phyloP scores from a whole-genome alignment of 1,139 yeast species.

The Arxiozyma heterogenica region DNA sequence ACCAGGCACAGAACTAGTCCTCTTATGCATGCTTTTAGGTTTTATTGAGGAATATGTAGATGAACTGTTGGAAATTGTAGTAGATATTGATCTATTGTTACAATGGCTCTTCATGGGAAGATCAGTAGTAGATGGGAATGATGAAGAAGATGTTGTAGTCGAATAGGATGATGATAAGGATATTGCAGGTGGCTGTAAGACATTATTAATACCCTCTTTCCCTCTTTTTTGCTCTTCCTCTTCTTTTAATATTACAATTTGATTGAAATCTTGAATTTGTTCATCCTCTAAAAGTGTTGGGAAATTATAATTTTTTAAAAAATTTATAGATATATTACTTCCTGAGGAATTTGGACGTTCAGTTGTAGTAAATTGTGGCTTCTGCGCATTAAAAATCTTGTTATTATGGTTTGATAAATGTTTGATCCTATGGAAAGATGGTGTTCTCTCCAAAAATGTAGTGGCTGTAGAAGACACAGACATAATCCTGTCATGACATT shows the following conservation, averaged over 20 bases:
- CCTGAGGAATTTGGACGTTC: constrained; percentile 1
- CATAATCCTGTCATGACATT: constrained; percentile 17
- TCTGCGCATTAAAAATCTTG: constrained; percentile 7
- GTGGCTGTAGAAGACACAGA: constrained; percentile 29
- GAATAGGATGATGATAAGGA: neutral
- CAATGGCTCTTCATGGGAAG: neutral
- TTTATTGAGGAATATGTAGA: neutral
- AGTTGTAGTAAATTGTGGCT: neutral
- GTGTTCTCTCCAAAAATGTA: constrained; percentile 21
- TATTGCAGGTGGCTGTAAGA: neutral
- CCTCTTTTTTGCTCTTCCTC: neutral
- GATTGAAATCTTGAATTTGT: constrained; percentile 1
- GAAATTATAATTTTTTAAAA: constrained; percentile 23
- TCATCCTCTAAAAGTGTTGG: constrained; percentile 22
- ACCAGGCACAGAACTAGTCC: constrained; percentile 1
- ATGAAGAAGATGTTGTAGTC: neutral
- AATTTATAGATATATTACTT: constrained; percentile 16
- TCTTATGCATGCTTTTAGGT: neutral
- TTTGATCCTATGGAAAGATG: constrained; percentile 8
- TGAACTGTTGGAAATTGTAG: neutral
- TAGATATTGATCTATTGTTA: neutral
- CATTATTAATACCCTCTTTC: no score
- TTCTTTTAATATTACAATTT: neutral
- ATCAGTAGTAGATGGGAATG: constrained; percentile 1
- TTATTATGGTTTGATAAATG: constrained; percentile 13